These are phyloP conservation scores for Plasmodium chabaudi DNA, from an alignment of 169 alveolate species.

Conservation along the genomic window DNA sequence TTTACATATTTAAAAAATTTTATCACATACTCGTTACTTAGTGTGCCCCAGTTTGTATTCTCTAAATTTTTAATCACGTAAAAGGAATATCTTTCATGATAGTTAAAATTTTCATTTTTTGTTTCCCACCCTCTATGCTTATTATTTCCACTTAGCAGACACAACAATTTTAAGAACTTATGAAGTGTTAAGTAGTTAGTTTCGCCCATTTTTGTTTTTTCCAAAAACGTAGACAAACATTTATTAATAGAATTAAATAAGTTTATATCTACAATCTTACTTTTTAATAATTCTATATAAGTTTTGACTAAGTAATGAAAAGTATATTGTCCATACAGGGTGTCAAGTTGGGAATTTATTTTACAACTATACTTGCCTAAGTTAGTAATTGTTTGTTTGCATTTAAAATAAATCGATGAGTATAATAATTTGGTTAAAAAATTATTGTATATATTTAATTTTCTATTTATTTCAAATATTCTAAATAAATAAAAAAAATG, in stretches of 20 bases:
- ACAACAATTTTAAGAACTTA: too few species aligned
- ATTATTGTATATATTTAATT: slow-evolving; percentile 31
- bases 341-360: too few species aligned
- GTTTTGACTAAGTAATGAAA: background rate
- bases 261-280: slow-evolving; percentile 17
- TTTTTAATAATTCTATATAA: slow-evolving; percentile 25
- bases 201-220: background rate
- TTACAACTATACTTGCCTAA: background rate
- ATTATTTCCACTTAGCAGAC: background rate
- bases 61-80: slow-evolving; percentile 6
- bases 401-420: slow-evolving; percentile 35
- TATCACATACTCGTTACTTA: slow-evolving; percentile 17
- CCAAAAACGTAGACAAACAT: slow-evolving; percentile 6
- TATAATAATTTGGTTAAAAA: slow-evolving; percentile 20
- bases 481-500: slow-evolving; percentile 55
- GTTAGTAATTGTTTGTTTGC: slow-evolving; percentile 1
- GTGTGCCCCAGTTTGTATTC: background rate
- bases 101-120: background rate
- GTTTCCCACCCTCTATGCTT: background rate
- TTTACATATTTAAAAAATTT: slow-evolving; percentile 50
- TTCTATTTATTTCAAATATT: slow-evolving; percentile 18
- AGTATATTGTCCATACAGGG: background rate
- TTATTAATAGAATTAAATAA: slow-evolving; percentile 6
- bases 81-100: background rate
- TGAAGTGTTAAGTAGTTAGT: too few species aligned